Base-by-base conservation (phyloP, 768 basidiomycete species). In the Suillus subalutaceus region DNA sequence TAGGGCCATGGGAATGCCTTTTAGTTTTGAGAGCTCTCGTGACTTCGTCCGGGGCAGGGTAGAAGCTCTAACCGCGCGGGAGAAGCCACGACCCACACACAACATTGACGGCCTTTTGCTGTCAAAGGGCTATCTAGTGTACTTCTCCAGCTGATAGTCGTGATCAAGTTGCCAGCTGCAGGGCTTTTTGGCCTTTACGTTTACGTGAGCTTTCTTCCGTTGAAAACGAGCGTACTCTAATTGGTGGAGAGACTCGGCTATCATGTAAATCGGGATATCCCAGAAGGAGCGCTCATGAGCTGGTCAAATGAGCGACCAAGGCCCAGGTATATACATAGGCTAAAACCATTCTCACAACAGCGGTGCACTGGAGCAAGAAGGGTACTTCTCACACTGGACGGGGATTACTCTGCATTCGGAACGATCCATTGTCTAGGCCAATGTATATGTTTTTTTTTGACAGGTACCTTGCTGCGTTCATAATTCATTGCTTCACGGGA, bases 341-440 rank as follows among this genome's bases (percentile, higher is more conserved):
- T 41, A 26, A 26, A 18, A 26, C 44, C 53, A 55, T 67, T 68
- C 67, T 68, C 67, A 68, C 67, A 61, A 16, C 30, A 46, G 40
- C 57, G 44, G 40, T 65, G 26, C 23, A 65, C 23, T 56, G 23
- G 26, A 35, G 57, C 53, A 5, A 55, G 53, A 55, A 32, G 32
- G 32, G 32, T 66, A 58, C 58, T 59, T 74, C 73, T 74, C 73
- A 74, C 73, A 74, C 74, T n/a, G 61, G 26, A 63, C 73, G 72
- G 73, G 64, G 72, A 75, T 63, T 37, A 44, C 48, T 52, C 65
- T 67, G 38, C 65, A 56, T 44, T 65, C 6, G 16, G 53, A n/a
- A 15, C 20, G 63, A 52, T 30, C n/a, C 60, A 23, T 50, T 20
- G 40, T 62, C 30, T 32, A 65, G 63, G 63, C 16, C 43, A 37